Evolutionary conservation across 257 asterid species (phyloP).

Genomic region (Lycium barbarum): DNA sequence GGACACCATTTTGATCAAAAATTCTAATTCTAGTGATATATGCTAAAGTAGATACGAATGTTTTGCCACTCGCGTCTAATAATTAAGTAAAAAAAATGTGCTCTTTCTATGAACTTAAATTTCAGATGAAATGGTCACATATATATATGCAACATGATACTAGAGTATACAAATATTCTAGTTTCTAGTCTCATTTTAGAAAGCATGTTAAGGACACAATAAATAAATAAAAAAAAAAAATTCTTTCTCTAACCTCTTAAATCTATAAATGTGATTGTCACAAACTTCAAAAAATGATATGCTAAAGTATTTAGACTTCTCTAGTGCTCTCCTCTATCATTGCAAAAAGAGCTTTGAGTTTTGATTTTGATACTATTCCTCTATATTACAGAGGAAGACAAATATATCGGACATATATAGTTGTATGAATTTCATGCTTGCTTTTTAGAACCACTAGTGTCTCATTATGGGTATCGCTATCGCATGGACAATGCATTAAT

Average conservation of each 20-base stretch:
- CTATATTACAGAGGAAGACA: not conserved
- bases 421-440: not conserved
- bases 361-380: not conserved
- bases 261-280: not conserved
- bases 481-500: conserved; percentile 24
- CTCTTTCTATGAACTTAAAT: not conserved
- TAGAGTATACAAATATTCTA: not conserved
- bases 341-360: not conserved
- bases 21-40: not conserved
- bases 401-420: not conserved
- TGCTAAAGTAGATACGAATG: not conserved
- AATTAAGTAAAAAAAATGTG: not conserved
- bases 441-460: not conserved
- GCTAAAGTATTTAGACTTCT: not conserved
- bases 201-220: not conserved
- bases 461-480: conserved; percentile 17
- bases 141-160: too few species aligned
- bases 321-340: not conserved
- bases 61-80: not conserved
- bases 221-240: not conserved
- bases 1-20: too few species aligned
- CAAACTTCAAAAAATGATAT: not conserved
- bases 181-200: not conserved
- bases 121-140: not conserved
- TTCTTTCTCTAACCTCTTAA: not conserved